Evolutionary conservation across 2,329 filamentous ascomycete species (phyloP), one percentile per base, ranked within the genome.

Genomic region (Chaetomium globosum): DNA sequence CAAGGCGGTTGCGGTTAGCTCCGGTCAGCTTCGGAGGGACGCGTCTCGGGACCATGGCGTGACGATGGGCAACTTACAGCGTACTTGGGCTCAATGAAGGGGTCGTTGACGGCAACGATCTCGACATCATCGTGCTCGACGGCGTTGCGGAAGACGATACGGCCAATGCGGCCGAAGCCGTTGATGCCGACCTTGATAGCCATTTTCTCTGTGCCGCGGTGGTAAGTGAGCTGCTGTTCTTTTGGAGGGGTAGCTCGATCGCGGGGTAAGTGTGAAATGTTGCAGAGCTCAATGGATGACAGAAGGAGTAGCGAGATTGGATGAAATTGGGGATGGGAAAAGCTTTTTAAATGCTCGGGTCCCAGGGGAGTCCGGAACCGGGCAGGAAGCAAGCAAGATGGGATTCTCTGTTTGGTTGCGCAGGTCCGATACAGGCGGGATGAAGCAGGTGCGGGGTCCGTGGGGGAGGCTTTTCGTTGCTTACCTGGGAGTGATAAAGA

Each of bases 111-210:
- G 75, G 95, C 94, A 77, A 97, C 92, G 76, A 99, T 86, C 76
- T 97, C 87, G 78, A 98, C 91, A 67, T 96, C 90, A 76, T 86
- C 82, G 83, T 94, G 90, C 88, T 96, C 90, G 79, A 96, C 80
- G 77, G 94, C 92, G 85, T 97, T 98, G 85, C 94, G 92, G 91
- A 98, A 95, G 86, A 98, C 89, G 81, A 99, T 97, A 81, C 95
- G 91, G 78, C 95, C 95, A 83, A 99, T 99, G 83, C 95, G 93
- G 85, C 95, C 95, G 87, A 99, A 99, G 82, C 95, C 94, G 90
- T 97, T 98, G 90, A 97, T 97, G 81, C 93, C 93, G 80, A 96
- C 92, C 88, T 96, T 87, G 79, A 84, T 80, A 78, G 78, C 76
- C 81, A 85, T 85, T 70, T 75, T 84, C 74, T 72, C 75, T 73